Percentiles rank a stretch among this genome's conserved stretches.
Conservation (phyloP, 108 stramenopile genomes). For the Fistulifera solaris region DNA sequence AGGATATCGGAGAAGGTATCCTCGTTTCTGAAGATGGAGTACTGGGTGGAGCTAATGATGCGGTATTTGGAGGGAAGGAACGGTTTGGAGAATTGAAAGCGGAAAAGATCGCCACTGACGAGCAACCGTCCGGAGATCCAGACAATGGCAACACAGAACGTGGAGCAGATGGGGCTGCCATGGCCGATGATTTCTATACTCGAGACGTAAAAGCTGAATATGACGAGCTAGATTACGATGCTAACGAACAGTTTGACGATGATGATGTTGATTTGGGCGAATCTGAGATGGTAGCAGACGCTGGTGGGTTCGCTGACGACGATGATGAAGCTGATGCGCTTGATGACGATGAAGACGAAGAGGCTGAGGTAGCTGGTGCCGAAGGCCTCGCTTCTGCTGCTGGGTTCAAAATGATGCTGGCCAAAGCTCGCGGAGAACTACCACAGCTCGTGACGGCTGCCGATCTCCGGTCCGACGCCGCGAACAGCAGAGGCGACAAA, state of each 20-base stretch:
- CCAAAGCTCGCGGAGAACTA: slow-evolving; percentile 65
- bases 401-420: slow-evolving; percentile 65
- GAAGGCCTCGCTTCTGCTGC: slow-evolving; percentile 67
- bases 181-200: slow-evolving; percentile 5
- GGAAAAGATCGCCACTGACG: slow-evolving; percentile 3
- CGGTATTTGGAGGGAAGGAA: slow-evolving; percentile 63
- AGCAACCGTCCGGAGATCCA: slow-evolving; percentile 14
- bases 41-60: slow-evolving; percentile 72
- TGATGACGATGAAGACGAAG: slow-evolving; percentile 40
- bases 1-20: slow-evolving; percentile 50
- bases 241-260: slow-evolving; percentile 84
- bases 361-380: slow-evolving; percentile 35
- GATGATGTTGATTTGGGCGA: slow-evolving; percentile 84
- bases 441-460: slow-evolving; percentile 17
- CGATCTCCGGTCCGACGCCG: slow-evolving; percentile 16
- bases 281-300: slow-evolving; percentile 52
- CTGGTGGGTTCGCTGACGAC: slow-evolving; percentile 40
- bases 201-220: slow-evolving; percentile 43
- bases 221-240: slow-evolving; percentile 85
- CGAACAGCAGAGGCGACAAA: slow-evolving; percentile 6
- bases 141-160: slow-evolving; percentile 10
- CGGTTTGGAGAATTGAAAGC: slow-evolving; percentile 45
- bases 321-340: slow-evolving; percentile 40
- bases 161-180: slow-evolving; percentile 33
- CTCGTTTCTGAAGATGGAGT: slow-evolving; percentile 77